Conservation (phyloP, 108 stramenopile genomes). For the Fistulifera pelliculosa region DNA sequence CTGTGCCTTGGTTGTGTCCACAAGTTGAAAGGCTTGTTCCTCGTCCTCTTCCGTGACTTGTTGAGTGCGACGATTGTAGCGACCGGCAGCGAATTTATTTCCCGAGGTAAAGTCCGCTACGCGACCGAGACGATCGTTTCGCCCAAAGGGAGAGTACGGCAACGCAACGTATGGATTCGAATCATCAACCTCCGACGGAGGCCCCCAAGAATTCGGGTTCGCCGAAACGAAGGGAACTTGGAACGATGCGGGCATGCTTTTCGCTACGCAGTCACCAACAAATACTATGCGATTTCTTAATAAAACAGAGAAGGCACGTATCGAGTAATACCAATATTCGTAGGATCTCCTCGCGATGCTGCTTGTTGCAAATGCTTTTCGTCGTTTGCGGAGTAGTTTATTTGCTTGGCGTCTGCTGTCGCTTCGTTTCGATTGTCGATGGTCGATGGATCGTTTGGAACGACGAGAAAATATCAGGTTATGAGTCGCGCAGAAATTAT, state of each 20-base stretch:
- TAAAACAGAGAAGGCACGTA: too few species aligned
- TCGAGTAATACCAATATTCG: too few species aligned
- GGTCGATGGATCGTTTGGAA: too few species aligned
- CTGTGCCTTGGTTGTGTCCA: slow-evolving; percentile 81
- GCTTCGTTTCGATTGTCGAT: too few species aligned
- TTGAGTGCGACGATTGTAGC: slow-evolving; percentile 24
- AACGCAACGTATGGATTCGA: slow-evolving; percentile 55
- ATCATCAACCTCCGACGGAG: slow-evolving; percentile 31
- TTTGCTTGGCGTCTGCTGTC: too few species aligned
- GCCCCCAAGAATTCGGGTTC: slow-evolving; percentile 76
- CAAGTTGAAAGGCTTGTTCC: slow-evolving; percentile 80
- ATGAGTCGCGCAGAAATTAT: too few species aligned
- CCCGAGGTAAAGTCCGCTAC: slow-evolving; percentile 73
- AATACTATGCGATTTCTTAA: too few species aligned
- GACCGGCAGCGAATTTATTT: slow-evolving; percentile 20
- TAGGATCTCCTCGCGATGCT: too few species aligned
- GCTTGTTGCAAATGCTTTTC: too few species aligned
- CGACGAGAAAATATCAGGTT: too few species aligned
- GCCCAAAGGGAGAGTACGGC: slow-evolving; percentile 91
- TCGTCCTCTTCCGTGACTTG: slow-evolving; percentile 34
- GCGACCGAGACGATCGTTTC: slow-evolving; percentile 80
- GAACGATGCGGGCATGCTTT: slow-evolving; percentile 37
- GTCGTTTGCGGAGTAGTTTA: too few species aligned
- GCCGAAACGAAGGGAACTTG: slow-evolving; percentile 54
- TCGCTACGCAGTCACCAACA: too few species aligned